Percentiles rank a stretch among this genome's conserved stretches.
Conservation (phyloP, 148 eudicot genomes). For the Linanthus parryae region DNA sequence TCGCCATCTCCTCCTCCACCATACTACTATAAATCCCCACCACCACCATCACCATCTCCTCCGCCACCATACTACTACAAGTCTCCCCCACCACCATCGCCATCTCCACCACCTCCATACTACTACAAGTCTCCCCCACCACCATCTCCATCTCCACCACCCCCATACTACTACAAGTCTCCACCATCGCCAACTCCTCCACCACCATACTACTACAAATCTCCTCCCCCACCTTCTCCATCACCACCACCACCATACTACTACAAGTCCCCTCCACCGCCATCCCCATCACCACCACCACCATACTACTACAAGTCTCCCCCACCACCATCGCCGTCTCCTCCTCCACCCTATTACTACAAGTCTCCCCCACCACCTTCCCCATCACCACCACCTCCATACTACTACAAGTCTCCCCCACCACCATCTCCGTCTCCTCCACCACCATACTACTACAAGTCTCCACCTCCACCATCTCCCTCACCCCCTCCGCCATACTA, state of each 20-base stretch:
- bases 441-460: constrained; percentile 11
- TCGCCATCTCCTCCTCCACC: too few species aligned
- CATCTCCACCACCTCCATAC: constrained; percentile 14
- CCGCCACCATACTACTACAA: constrained; percentile 13
- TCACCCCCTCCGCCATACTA: constrained; percentile 12
- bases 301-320: constrained; percentile 20
- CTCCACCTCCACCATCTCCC: constrained; percentile 13
- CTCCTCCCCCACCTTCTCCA: constrained; percentile 22
- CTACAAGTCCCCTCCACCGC: constrained; percentile 30
- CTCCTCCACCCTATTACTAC: constrained; percentile 14
- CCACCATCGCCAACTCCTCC: constrained; percentile 12
- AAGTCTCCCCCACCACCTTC: constrained; percentile 25
- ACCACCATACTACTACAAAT: constrained; percentile 20
- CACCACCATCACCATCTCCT: too few species aligned
- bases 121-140: constrained; percentile 27
- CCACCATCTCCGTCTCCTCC: constrained; percentile 20
- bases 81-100: too few species aligned
- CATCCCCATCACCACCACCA: neutral
- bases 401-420: constrained; percentile 9
- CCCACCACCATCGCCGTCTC: constrained; percentile 17
- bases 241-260: constrained; percentile 11
- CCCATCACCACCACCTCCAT: constrained; percentile 23
- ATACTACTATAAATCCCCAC: constrained; percentile 22
- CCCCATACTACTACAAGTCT: constrained; percentile 6
- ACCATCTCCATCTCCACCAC: constrained; percentile 24